phyloP scores from a whole-genome alignment of 1,284 basidiomycete species.

The Microbotryum silenes-acaulis region DNA sequence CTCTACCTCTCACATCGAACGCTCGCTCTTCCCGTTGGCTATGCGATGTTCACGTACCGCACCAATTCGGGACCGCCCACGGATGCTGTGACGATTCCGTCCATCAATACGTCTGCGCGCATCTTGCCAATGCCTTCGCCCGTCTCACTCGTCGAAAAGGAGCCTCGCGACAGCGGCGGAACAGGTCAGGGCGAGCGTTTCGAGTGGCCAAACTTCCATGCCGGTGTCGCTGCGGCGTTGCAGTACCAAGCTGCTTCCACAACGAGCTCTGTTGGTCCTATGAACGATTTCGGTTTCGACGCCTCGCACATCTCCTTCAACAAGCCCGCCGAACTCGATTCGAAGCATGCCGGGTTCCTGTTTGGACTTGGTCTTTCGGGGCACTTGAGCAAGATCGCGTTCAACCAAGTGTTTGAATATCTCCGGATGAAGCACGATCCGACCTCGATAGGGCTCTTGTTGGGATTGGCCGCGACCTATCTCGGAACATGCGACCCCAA shows the following conservation, averaged over 20 bases:
- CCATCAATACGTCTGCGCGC: slow-evolving; percentile 40
- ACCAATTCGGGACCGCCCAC: slow-evolving; percentile 55
- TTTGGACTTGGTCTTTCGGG: slow-evolving; percentile 86
- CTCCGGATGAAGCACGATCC: slow-evolving; percentile 90
- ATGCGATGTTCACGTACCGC: slow-evolving; percentile 76
- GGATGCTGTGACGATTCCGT: slow-evolving; percentile 62
- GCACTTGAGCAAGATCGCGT: slow-evolving; percentile 76
- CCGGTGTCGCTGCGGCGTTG: slow-evolving; percentile 86
- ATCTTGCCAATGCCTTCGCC: slow-evolving; percentile 30
- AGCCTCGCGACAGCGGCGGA: slow-evolving; percentile 18
- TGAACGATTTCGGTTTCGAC: slow-evolving; percentile 54
- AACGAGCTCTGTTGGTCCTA: slow-evolving; percentile 51
- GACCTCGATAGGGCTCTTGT: slow-evolving; percentile 83
- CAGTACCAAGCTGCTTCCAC: slow-evolving; percentile 11
- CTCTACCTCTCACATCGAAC: slow-evolving; percentile 73
- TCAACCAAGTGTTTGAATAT: slow-evolving; percentile 75
- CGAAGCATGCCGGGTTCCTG: slow-evolving; percentile 90
- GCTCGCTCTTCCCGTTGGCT: slow-evolving; percentile 71
- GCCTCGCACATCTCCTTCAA: slow-evolving; percentile 93
- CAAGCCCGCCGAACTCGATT: slow-evolving; percentile 71
- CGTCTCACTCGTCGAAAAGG: slow-evolving; percentile 29
- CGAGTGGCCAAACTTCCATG: slow-evolving; percentile 95
- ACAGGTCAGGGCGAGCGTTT: slow-evolving; percentile 59
- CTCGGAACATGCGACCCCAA: slow-evolving; percentile 79
- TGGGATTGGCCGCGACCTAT: slow-evolving; percentile 85